Base-by-base conservation (phyloP, 2,329 filamentous ascomycete genomes). In the Colletotrichum caudatum region DNA sequence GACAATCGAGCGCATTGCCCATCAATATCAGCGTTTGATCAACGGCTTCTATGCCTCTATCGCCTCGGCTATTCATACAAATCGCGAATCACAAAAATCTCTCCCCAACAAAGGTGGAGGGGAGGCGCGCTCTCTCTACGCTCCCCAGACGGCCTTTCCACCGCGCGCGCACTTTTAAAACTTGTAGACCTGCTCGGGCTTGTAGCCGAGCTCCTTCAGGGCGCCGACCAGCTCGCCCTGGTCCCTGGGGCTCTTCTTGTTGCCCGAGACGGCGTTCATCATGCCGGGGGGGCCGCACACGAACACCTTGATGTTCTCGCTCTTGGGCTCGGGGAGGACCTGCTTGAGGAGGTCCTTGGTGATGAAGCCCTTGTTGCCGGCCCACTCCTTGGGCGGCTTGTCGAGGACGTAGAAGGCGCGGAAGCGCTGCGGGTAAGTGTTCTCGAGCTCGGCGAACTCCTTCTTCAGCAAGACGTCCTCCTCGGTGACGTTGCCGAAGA, bases 391-490 rank as follows among this genome's bases (percentile, higher is more conserved):
- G 59, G 92, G 92, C 60, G 90, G 93, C 78, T 95, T 93, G 85
- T 97, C 94, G 48, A 99, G 88, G 64, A 95, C 89, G 85, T 98
- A 98, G 84, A 98, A 98, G 70, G 93, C 94, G 77, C 93, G 91
- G 92, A 99, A 98, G 75, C 95, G 92, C 83, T 94, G 93, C 23
- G 96, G 96, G 86, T 95, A 97, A 61, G 92, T 94, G 87, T 98
- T 97, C 87, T 98, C 96, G 69, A 99, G 89, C 73, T 94, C 85
- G 70, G 93, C 87, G 66, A 95, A 89, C 85, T 99, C 94, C 77
- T 90, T 88, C 88, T 94, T 95, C 77, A 99, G 85, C 62, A 99
- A 87, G 73, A 99, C 97, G 79, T 99, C 96, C 75, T 95, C 89
- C 85, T 98, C 94, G 35, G 85, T 86, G 72, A 98, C 84, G 85